Percentiles rank a stretch among this genome's conserved stretches.
Conservation (phyloP, 352 stramenopile genomes). For the Thraustochytrium sp. region DNA sequence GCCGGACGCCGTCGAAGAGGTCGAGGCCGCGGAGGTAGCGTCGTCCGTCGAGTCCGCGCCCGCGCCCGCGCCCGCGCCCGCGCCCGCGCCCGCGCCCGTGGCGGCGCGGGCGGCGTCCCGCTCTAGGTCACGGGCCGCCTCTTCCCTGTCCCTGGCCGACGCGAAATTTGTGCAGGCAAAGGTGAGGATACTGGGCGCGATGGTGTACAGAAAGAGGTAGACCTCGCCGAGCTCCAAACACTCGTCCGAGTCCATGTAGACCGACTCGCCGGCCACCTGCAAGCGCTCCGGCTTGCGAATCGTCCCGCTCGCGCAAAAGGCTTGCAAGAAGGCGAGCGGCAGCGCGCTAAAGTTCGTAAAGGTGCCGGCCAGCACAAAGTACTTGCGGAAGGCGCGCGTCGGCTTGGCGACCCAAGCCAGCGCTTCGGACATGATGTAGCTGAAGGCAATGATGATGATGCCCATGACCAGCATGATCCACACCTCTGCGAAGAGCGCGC, state of each 20-base stretch:
- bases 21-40: too few relatives aligned
- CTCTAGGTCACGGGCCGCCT: background rate
- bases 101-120: too few relatives aligned
- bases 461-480: background rate
- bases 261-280: background rate
- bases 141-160: background rate
- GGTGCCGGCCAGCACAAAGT: background rate
- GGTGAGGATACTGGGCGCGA: background rate
- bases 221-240: background rate
- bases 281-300: background rate
- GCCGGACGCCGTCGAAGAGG: too few relatives aligned
- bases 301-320: background rate
- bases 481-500: background rate
- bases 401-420: background rate
- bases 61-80: background rate
- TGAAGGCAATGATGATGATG: background rate
- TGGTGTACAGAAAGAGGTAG: constrained; percentile 21
- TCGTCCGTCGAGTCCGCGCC: background rate
- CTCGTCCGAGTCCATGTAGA: background rate
- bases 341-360: constrained; percentile 5
- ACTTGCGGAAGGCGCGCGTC: background rate
- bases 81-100: too few relatives aligned
- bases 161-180: background rate
- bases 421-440: background rate
- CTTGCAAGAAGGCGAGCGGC: background rate